Conservation (phyloP, 1,284 basidiomycete genomes). For the Irpex rosettiformis region DNA sequence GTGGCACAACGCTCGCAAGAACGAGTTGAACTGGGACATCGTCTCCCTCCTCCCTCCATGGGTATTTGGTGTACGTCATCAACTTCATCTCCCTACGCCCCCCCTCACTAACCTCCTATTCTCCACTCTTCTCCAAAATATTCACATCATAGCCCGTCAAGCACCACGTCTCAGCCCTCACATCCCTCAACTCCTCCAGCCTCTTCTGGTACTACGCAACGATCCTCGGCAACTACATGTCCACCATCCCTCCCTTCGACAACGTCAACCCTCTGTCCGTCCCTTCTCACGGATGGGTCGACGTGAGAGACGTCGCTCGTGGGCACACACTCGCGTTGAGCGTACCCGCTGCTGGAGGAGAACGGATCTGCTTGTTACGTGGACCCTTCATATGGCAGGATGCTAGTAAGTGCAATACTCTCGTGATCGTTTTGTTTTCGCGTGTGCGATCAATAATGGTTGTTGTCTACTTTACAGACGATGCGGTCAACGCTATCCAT, state of each 20-base stretch:
- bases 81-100: not conserved
- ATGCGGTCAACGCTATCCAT: not conserved
- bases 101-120: not conserved
- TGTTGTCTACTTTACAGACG: not conserved
- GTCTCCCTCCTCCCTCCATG: slow-evolving; percentile 13
- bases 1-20: not conserved
- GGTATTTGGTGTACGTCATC: slow-evolving; percentile 3
- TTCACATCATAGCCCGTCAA: not conserved
- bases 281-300: not conserved
- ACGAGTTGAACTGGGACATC: slow-evolving; percentile 6
- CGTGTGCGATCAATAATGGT: not conserved
- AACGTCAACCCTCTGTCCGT: not conserved
- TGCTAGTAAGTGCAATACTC: not conserved
- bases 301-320: not conserved
- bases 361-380: not conserved
- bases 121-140: too few species aligned
- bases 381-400: not conserved
- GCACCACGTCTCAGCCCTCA: not conserved
- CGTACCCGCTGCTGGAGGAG: not conserved
- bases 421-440: not conserved
- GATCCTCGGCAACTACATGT: not conserved
- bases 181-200: not conserved
- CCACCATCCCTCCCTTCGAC: not conserved
- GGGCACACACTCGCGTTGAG: not conserved
- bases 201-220: not conserved